Evolutionary conservation across 176 grass and related monocot genomes (phyloP).

Genomic region (Bolboschoenus planiculmis): DNA sequence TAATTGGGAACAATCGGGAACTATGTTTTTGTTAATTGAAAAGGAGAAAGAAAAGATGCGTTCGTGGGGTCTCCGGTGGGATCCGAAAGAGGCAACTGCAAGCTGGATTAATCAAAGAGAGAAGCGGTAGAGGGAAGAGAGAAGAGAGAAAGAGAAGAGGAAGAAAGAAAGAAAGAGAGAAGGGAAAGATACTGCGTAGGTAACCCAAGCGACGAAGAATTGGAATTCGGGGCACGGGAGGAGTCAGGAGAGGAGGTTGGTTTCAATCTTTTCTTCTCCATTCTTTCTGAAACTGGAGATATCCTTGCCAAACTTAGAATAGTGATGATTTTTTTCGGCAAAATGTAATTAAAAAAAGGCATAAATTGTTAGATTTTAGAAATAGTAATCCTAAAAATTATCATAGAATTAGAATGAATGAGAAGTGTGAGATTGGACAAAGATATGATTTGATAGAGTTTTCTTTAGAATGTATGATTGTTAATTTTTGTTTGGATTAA

Average conservation of each 20-base stretch:
- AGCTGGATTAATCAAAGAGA: background rate
- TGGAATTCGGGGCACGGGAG: background rate
- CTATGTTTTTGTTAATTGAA: background rate
- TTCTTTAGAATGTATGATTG: background rate
- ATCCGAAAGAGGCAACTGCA: background rate
- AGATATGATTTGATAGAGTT: background rate
- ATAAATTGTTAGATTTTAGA: background rate
- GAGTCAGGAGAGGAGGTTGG: background rate
- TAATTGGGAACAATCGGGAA: background rate
- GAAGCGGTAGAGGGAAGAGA: background rate
- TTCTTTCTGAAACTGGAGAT: background rate
- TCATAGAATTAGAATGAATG: too few species aligned
- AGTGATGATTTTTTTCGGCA: background rate
- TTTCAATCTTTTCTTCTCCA: background rate
- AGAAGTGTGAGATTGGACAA: too few species aligned
- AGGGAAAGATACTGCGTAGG: constrained; percentile 4
- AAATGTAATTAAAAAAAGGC: background rate
- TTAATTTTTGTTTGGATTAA: background rate
- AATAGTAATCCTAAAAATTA: background rate
- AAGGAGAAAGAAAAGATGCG: background rate
- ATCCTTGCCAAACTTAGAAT: background rate
- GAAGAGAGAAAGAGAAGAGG: background rate
- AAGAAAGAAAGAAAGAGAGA: background rate
- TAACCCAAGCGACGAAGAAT: constrained; percentile 20
- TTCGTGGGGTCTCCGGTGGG: background rate